Evolutionary conservation across 345 rosid species (phyloP).

Genomic region (Gossypium turneri): DNA sequence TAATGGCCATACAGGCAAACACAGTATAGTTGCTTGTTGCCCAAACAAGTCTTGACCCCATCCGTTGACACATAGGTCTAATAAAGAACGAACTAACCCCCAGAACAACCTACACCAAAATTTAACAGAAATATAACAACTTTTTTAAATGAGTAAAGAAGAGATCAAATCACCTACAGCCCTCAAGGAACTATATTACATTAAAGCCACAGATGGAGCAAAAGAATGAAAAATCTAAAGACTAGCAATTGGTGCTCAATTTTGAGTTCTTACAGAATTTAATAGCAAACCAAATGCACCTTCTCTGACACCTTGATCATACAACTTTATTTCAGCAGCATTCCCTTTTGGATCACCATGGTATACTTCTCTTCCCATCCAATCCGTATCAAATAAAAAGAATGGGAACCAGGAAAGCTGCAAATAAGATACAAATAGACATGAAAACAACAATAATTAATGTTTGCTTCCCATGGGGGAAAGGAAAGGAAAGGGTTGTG

Average conservation of each 20-base stretch:
- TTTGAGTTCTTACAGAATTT: conserved; percentile 88
- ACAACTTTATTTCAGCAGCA: conserved; percentile 47
- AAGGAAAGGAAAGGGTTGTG: not conserved
- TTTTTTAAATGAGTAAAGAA: not conserved
- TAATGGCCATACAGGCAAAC: conserved; percentile 79
- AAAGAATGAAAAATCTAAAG: not conserved
- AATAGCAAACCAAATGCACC: conserved; percentile 99
- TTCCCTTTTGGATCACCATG: conserved; percentile 87
- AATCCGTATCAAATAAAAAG: conserved; percentile 94
- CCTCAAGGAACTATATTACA: not conserved
- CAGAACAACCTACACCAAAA: conserved; percentile 71
- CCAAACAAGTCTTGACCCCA: conserved; percentile 87
- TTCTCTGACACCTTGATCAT: conserved; percentile 87
- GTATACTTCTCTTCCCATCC: conserved; percentile 99
- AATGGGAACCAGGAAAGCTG: conserved; percentile 98
- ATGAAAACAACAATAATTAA: conserved; percentile 11
- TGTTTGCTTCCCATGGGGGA: not conserved
- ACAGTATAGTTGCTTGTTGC: conserved; percentile 84
- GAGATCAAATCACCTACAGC: not conserved
- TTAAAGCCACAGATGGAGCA: not conserved
- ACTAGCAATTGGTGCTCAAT: conserved; percentile 28
- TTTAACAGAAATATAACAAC: conserved; percentile 4
- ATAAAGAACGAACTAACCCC: conserved; percentile 86
- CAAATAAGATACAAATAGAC: conserved; percentile 25
- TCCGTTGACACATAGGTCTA: conserved; percentile 77